Percentiles rank a stretch among this genome's conserved stretches.
Evolutionary conservation across 139 green algal genomes (phyloP).

Genomic region (Picochlorum sp.): DNA sequence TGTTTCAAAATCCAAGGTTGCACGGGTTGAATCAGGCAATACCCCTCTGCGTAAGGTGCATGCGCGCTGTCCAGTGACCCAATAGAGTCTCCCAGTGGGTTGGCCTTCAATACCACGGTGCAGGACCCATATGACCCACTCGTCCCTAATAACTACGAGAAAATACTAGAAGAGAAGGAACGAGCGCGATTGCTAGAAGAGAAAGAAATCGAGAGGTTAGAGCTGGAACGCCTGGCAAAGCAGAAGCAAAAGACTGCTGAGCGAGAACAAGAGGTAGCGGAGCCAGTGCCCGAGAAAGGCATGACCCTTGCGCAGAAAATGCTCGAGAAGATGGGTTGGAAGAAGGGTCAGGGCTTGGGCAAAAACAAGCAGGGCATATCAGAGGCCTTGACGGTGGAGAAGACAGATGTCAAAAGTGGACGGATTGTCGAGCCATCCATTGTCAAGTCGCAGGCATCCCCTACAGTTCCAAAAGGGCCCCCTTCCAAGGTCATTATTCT

Average conservation of each 20-base stretch:
- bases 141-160: conserved; percentile 86
- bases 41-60: no score
- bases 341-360: conserved; percentile 72
- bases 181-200: conserved; percentile 51
- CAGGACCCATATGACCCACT: conserved; percentile 84
- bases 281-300: conserved; percentile 14
- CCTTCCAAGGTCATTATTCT: conserved; percentile 54
- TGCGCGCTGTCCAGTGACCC: no score
- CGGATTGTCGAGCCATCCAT: not conserved
- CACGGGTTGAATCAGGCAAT: not conserved
- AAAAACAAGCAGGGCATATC: conserved; percentile 73
- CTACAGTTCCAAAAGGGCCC: conserved; percentile 14
- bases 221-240: conserved; percentile 6
- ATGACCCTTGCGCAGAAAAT: conserved; percentile 62
- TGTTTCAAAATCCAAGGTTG: not conserved
- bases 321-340: conserved; percentile 96
- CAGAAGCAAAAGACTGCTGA: not conserved
- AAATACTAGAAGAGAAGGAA: conserved; percentile 32
- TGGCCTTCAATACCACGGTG: not conserved
- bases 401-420: conserved; percentile 35
- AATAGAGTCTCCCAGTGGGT: not conserved
- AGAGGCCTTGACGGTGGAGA: conserved; percentile 71
- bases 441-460: not conserved
- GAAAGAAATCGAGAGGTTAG: conserved; percentile 54
- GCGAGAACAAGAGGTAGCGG: not conserved